These are phyloP conservation scores for Vitis rotundifolia DNA, from an alignment of 164 flowering plant species.

Conservation along the genomic window DNA sequence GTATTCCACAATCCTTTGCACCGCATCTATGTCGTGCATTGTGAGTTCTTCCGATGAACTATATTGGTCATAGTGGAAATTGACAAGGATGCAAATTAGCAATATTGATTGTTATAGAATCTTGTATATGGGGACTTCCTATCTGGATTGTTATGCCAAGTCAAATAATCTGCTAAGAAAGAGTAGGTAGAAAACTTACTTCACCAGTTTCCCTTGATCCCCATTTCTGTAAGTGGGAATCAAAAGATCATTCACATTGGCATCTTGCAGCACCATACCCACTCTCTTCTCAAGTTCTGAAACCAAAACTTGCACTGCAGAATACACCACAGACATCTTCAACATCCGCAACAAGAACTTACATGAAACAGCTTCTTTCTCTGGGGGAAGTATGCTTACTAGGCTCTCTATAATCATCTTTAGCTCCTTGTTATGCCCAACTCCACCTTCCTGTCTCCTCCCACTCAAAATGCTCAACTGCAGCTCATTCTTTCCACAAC, in stretches of 20 bases:
- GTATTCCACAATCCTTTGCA: slow-evolving; percentile 73
- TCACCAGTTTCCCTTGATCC: slow-evolving; percentile 34
- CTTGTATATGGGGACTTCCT: background rate
- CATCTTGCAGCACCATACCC: slow-evolving; percentile 72
- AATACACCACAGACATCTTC: slow-evolving; percentile 62
- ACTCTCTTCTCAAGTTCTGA: slow-evolving; percentile 84
- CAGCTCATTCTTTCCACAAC: slow-evolving; percentile 39
- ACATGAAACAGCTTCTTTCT: slow-evolving; percentile 67
- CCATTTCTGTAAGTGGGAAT: slow-evolving; percentile 52
- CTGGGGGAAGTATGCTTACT: slow-evolving; percentile 66
- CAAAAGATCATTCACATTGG: slow-evolving; percentile 63
- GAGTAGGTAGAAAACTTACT: slow-evolving; percentile 32
- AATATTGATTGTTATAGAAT: background rate
- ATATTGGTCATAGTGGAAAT: slow-evolving; percentile 7
- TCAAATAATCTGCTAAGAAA: background rate
- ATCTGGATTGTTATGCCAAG: background rate
- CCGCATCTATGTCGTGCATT: slow-evolving; percentile 60
- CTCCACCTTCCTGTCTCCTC: slow-evolving; percentile 30
- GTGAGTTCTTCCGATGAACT: slow-evolving; percentile 47
- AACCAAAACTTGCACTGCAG: slow-evolving; percentile 63
- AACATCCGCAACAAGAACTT: slow-evolving; percentile 66
- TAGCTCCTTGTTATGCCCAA: slow-evolving; percentile 51
- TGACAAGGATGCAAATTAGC: background rate
- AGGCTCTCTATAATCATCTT: slow-evolving; percentile 70
- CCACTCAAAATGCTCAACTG: slow-evolving; percentile 52